phyloP scores from a whole-genome alignment of 176 grass and related monocot genomes.

The Triticum monococcum region DNA sequence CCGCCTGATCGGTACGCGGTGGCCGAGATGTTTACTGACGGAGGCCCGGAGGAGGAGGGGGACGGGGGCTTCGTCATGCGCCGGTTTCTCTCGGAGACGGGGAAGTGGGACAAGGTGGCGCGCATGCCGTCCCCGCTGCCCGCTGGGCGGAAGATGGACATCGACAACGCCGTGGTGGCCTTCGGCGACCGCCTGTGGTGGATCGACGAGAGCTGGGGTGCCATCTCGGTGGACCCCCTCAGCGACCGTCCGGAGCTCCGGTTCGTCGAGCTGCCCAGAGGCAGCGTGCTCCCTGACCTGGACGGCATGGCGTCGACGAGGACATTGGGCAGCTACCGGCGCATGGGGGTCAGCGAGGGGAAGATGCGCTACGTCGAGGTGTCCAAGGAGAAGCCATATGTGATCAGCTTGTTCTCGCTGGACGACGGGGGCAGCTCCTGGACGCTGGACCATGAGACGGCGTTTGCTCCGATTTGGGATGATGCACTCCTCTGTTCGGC shows the following conservation, averaged over 20 bases:
- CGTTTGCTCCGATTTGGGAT: neutral
- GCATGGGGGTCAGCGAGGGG: slow-evolving; percentile 27
- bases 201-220: slow-evolving; percentile 20
- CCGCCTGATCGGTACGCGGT: slow-evolving; percentile 14
- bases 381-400: slow-evolving; percentile 1
- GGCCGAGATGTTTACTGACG: neutral
- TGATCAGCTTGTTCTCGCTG: neutral
- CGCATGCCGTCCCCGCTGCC: neutral
- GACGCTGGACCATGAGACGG: slow-evolving; percentile 10
- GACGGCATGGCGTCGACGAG: too few species aligned
- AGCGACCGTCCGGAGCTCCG: neutral
- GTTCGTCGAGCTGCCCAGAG: neutral
- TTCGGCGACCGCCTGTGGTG: slow-evolving; percentile 27
- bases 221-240: slow-evolving; percentile 17
- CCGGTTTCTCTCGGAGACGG: slow-evolving; percentile 28
- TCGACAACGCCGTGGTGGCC: neutral
- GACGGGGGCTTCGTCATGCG: neutral
- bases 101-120: neutral
- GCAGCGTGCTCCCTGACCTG: neutral
- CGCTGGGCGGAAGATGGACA: neutral
- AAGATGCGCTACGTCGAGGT: slow-evolving; percentile 19
- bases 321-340: neutral
- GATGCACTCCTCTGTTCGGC: neutral
- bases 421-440: neutral
- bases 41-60: neutral